phyloP scores from a whole-genome alignment of 2,329 filamentous ascomycete species.

The Magnaporthiopsis rhizophila region DNA sequence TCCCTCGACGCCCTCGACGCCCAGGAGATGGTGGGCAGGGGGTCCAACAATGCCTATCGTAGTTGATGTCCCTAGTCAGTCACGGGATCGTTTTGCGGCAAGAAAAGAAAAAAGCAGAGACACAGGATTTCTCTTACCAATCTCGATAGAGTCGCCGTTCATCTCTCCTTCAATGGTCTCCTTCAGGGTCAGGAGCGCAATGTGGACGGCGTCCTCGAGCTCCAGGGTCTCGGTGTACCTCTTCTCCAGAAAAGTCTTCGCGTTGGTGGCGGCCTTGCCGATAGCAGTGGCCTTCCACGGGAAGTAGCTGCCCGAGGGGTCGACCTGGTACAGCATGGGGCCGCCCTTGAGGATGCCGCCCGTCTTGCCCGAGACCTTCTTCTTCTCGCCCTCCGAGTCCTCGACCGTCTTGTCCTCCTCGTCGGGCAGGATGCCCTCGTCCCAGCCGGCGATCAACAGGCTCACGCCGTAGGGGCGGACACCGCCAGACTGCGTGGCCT shows the following conservation, averaged over 20 bases:
- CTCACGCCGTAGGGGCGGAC: conserved; percentile 95
- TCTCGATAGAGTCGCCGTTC: conserved; percentile 97
- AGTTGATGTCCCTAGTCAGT: background rate
- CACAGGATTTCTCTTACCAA: conserved; percentile 53
- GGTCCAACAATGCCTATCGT: conserved; percentile 83
- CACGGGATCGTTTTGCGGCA: background rate
- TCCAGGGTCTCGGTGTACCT: conserved; percentile 95
- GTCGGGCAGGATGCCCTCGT: conserved; percentile 90
- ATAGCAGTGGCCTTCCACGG: conserved; percentile 99
- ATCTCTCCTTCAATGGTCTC: conserved; percentile 99
- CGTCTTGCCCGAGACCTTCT: conserved; percentile 76
- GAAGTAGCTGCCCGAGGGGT: conserved; percentile 98
- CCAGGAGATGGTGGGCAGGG: conserved; percentile 85
- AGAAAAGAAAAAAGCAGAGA: background rate
- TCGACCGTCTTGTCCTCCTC: conserved; percentile 44
- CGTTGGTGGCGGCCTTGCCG: conserved; percentile 95
- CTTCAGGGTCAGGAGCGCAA: conserved; percentile 93
- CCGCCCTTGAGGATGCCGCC: conserved; percentile 93
- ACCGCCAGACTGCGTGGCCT: conserved; percentile 96
- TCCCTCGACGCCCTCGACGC: conserved; percentile 81
- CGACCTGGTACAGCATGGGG: conserved; percentile 96
- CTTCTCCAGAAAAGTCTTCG: conserved; percentile 99
- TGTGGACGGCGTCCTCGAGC: conserved; percentile 96
- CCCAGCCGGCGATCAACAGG: conserved; percentile 92
- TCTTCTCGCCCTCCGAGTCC: conserved; percentile 53